These are phyloP conservation scores for Dalbergia cultrata DNA, from an alignment of 306 rosid genomes.

Conservation along the genomic window DNA sequence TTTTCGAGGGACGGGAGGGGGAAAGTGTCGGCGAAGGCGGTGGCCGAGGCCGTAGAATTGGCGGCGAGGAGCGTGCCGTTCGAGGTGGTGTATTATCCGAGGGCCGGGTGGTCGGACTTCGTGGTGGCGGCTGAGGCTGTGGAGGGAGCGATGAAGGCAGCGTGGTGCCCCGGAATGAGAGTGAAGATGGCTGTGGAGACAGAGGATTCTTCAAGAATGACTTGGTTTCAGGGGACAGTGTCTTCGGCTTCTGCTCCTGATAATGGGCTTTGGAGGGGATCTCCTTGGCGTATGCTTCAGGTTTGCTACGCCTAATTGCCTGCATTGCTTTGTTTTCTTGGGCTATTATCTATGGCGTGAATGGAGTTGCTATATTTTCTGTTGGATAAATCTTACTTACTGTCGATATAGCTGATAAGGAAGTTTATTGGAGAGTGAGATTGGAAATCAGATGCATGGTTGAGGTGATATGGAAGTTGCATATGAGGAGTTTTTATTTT, in stretches of 20 bases:
- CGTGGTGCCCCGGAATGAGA: constrained; percentile 63
- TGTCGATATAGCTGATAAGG: constrained; percentile 6
- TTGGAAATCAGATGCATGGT: constrained; percentile 6
- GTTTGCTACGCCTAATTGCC: constrained; percentile 43
- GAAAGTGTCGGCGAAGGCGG: constrained; percentile 47
- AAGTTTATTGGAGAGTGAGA: constrained; percentile 2
- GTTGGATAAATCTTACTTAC: neutral
- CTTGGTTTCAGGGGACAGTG: constrained; percentile 67
- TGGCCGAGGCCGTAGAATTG: constrained; percentile 56
- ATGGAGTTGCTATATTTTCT: neutral
- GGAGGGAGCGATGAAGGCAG: constrained; percentile 51
- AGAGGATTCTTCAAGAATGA: constrained; percentile 60
- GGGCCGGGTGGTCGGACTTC: constrained; percentile 63
- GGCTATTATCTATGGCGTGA: neutral
- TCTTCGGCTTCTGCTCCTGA: constrained; percentile 46
- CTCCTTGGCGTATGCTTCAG: constrained; percentile 86
- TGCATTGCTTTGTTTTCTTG: neutral
- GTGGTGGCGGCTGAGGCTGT: constrained; percentile 70
- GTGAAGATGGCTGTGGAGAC: constrained; percentile 67
- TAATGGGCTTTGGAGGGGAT: constrained; percentile 58
- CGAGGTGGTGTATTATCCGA: constrained; percentile 72
- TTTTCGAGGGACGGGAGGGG: constrained; percentile 51
- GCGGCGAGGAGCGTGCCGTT: constrained; percentile 60
- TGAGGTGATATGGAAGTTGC: neutral
- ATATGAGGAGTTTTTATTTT: neutral